Evolutionary conservation across 306 rosid genomes (phyloP).

Genomic region (Castanospermum australe): DNA sequence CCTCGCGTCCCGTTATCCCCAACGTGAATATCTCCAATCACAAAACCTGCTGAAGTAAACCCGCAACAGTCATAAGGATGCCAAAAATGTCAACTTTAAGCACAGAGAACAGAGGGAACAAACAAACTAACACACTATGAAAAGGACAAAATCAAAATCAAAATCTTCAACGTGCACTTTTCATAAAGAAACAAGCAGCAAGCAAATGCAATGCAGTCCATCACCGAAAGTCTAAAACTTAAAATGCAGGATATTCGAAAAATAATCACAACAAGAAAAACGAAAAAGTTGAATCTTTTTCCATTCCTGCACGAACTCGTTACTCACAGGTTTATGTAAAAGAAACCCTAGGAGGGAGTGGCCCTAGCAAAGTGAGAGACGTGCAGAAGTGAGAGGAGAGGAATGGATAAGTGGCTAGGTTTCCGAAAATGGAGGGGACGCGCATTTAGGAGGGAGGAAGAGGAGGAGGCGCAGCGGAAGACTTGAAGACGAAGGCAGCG

Average conservation of each 20-base stretch:
- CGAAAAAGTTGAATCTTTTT: not conserved
- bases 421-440: not conserved
- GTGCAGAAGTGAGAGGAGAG: not conserved
- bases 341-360: not conserved
- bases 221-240: not conserved
- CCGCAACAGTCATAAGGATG: not conserved
- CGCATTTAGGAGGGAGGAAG: not conserved
- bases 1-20: not conserved
- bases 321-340: not conserved
- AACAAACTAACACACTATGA: not conserved
- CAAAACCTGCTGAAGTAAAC: not conserved
- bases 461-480: not conserved
- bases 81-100: not conserved
- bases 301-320: not conserved
- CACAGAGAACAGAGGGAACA: not conserved
- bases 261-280: too few species aligned
- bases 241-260: not conserved
- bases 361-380: not conserved
- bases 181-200: not conserved
- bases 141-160: not conserved
- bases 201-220: not conserved
- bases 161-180: not conserved
- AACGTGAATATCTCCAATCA: not conserved
- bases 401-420: not conserved
- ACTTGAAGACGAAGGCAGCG: not conserved